A percentile compares a stretch with the other conserved stretches of the same genome.
These are phyloP conservation scores for Raphanus raphanistrum DNA, from an alignment of 345 rosid species.

Conservation along the genomic window DNA sequence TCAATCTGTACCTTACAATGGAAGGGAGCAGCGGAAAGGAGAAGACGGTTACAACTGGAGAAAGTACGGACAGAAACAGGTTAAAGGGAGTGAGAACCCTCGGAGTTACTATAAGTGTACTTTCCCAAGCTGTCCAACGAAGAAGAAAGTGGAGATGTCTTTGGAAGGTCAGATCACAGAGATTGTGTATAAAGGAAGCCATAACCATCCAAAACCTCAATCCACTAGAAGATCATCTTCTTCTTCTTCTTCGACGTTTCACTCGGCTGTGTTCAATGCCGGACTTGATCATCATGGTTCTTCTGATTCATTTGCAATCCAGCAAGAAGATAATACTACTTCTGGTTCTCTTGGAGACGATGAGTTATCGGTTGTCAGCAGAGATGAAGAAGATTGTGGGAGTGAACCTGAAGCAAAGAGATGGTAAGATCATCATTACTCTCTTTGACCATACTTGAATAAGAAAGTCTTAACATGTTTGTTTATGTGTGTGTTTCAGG, in stretches of 20 bases:
- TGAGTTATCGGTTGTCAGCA: constrained; percentile 63
- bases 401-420: constrained; percentile 74
- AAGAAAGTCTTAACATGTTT: neutral
- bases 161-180: constrained; percentile 89
- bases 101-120: constrained; percentile 97
- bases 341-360: constrained; percentile 76
- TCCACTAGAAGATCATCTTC: constrained; percentile 63
- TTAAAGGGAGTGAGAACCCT: constrained; percentile 96
- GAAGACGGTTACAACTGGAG: constrained; percentile 99
- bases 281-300: constrained; percentile 29
- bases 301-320: constrained; percentile 50
- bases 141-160: constrained; percentile 90
- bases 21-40: constrained; percentile 61
- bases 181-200: constrained; percentile 90
- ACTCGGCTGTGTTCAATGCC: constrained; percentile 34
- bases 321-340: constrained; percentile 68
- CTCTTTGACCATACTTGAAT: neutral
- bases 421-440: constrained; percentile 50
- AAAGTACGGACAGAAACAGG: constrained; percentile 94
- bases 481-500: constrained; percentile 47
- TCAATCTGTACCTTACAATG: constrained; percentile 25
- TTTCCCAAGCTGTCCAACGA: constrained; percentile 75
- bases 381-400: constrained; percentile 63
- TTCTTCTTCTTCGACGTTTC: constrained; percentile 46
- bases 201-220: constrained; percentile 88